Conservation (phyloP, 78 protist genomes). For the Thecamonas trahens region DNA sequence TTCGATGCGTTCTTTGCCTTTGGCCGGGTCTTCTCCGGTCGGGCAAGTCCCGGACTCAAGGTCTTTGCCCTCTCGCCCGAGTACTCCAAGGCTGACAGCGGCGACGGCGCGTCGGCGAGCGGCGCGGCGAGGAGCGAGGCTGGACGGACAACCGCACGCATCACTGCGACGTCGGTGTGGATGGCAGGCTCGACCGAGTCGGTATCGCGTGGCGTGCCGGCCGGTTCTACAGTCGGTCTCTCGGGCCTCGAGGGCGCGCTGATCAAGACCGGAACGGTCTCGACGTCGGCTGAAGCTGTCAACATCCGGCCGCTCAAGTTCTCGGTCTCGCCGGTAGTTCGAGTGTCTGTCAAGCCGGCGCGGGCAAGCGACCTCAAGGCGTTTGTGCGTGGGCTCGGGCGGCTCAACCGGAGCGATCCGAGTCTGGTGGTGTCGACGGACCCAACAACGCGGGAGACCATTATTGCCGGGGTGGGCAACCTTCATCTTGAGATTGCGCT, state of each 20-base stretch:
- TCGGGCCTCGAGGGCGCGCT: constrained; percentile 59
- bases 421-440: not conserved
- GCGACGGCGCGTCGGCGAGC: no score
- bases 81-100: no score
- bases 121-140: no score
- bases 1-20: constrained; percentile 26
- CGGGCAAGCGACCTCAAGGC: not conserved
- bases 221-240: constrained; percentile 61
- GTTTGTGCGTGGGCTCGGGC: constrained; percentile 77
- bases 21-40: constrained; percentile 68
- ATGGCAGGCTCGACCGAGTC: not conserved
- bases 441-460: constrained; percentile 41
- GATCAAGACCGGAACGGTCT: constrained; percentile 52
- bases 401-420: constrained; percentile 19
- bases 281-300: constrained; percentile 6
- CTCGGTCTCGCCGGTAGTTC: constrained; percentile 43
- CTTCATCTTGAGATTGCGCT: constrained; percentile 50
- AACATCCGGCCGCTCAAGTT: constrained; percentile 26
- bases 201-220: constrained; percentile 12
- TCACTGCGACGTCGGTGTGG: no score
- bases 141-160: no score
- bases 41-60: constrained; percentile 15
- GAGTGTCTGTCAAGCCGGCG: constrained; percentile 64
- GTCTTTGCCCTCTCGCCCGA: constrained; percentile 20
- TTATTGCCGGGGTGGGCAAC: constrained; percentile 60